Percentiles rank a stretch among this genome's conserved stretches.
These are phyloP conservation scores for Aphanomyces euteiches DNA, from an alignment of 352 stramenopile species.

Conservation along the genomic window DNA sequence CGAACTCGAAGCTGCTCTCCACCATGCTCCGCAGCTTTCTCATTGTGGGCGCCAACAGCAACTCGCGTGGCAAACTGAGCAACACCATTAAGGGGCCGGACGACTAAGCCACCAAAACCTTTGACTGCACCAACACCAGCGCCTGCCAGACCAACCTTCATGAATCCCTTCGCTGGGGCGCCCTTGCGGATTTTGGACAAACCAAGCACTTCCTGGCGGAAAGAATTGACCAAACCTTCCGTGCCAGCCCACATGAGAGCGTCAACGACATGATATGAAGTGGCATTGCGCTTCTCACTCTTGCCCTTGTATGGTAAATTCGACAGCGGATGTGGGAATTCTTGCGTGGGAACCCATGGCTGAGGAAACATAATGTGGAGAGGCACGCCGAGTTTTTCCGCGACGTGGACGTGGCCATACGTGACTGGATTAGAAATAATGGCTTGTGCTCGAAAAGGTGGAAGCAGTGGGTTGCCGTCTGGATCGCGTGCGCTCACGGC, in stretches of 20 bases:
- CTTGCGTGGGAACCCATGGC: constrained; percentile 82
- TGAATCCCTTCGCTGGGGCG: constrained; percentile 54
- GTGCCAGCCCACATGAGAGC: constrained; percentile 68
- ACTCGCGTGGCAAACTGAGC: constrained; percentile 64
- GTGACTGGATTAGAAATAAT: constrained; percentile 94
- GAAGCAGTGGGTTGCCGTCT: constrained; percentile 43
- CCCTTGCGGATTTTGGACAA: constrained; percentile 66
- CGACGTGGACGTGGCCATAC: constrained; percentile 91
- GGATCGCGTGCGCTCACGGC: constrained; percentile 77
- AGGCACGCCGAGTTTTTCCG: constrained; percentile 86
- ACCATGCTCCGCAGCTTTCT: constrained; percentile 31
- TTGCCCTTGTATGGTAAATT: constrained; percentile 75
- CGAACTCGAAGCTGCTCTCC: constrained; percentile 36
- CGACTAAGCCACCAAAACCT: constrained; percentile 49
- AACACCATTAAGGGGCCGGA: constrained; percentile 51
- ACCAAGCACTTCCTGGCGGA: constrained; percentile 53
- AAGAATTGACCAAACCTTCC: constrained; percentile 78
- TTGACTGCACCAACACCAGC: constrained; percentile 59
- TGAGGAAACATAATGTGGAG: constrained; percentile 94
- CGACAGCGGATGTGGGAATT: constrained; percentile 88
- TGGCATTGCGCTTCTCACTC: constrained; percentile 59
- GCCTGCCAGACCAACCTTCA: constrained; percentile 54
- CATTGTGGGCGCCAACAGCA: constrained; percentile 59
- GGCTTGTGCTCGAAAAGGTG: constrained; percentile 82
- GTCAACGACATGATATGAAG: constrained; percentile 88